phyloP scores from a whole-genome alignment of 352 stramenopile genomes.

The Globisporangium sylvaticum region DNA sequence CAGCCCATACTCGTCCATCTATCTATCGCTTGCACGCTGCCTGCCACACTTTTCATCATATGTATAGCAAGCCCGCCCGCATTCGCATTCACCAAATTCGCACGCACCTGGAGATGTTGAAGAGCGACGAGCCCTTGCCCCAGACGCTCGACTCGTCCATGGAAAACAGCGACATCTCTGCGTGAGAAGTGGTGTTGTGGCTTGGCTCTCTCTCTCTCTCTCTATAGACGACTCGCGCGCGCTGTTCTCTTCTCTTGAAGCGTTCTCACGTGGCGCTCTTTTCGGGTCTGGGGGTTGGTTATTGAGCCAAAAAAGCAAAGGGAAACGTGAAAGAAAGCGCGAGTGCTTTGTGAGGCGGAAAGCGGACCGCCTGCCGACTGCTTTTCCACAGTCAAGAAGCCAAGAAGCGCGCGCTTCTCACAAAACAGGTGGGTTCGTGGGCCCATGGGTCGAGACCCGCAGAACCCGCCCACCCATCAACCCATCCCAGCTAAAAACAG shows the following conservation, averaged over 20 bases:
- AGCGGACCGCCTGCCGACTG: neutral
- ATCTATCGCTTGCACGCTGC: neutral
- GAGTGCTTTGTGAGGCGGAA: neutral
- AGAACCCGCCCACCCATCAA: neutral
- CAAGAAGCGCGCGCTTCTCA: neutral
- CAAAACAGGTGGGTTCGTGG: neutral
- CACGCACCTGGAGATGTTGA: conserved; percentile 80
- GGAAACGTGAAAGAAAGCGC: neutral
- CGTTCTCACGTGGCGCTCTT: neutral
- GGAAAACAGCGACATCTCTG: conserved; percentile 78
- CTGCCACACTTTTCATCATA: neutral
- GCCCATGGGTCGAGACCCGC: neutral
- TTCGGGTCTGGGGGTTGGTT: neutral
- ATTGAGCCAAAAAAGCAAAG: neutral
- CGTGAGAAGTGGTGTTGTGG: neutral
- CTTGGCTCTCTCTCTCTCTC: neutral
- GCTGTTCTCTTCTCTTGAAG: neutral
- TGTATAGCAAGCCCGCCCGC: neutral
- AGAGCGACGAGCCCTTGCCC: conserved; percentile 80
- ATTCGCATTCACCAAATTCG: neutral
- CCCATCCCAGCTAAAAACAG: neutral
- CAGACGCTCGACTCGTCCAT: conserved; percentile 84
- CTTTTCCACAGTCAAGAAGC: neutral
- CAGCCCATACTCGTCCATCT: no score
- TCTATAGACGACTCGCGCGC: neutral